These are phyloP conservation scores for Pseudocercospora fijiensis DNA, from an alignment of 2,329 filamentous ascomycete species.

Conservation along the genomic window DNA sequence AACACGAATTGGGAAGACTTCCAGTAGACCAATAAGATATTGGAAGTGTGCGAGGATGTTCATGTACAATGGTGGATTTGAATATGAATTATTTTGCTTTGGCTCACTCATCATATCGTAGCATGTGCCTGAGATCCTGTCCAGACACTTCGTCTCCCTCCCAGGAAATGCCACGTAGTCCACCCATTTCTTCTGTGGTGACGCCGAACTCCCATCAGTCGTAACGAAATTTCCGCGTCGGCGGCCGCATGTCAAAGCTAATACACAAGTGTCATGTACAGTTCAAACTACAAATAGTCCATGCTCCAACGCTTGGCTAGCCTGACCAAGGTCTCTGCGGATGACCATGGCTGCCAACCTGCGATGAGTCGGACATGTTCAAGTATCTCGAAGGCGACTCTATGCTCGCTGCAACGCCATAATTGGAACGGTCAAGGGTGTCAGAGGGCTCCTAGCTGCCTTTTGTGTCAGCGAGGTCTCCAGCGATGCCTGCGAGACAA, in stretches of 20 bases:
- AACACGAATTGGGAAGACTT: background rate
- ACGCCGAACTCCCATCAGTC: conserved; percentile 4
- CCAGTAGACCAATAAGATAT: too few relatives aligned
- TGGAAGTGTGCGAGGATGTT: background rate
- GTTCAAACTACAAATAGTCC: conserved; percentile 1
- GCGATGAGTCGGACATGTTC: conserved; percentile 14
- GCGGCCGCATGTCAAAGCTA: background rate
- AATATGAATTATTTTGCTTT: conserved; percentile 5
- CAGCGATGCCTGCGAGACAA: background rate
- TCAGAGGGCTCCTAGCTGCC: conserved; percentile 23
- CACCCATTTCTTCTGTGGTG: conserved; percentile 3
- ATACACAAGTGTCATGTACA: conserved; percentile 7
- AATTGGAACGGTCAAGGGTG: conserved; percentile 9
- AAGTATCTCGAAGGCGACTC: conserved; percentile 19
- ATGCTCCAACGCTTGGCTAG: background rate
- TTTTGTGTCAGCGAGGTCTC: conserved; percentile 6
- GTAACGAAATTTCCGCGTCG: background rate
- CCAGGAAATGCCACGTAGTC: conserved; percentile 1
- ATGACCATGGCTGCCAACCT: conserved; percentile 2
- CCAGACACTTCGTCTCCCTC: background rate
- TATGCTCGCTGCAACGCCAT: conserved; percentile 10
- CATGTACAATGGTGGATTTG: background rate
- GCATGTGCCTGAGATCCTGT: conserved; percentile 1
- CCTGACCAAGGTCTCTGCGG: background rate
- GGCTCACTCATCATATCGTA: conserved; percentile 6